These are phyloP conservation scores for Gorgonomyces haynaldii DNA, from an alignment of 192 early-diverging fungal genomes.

Conservation along the genomic window DNA sequence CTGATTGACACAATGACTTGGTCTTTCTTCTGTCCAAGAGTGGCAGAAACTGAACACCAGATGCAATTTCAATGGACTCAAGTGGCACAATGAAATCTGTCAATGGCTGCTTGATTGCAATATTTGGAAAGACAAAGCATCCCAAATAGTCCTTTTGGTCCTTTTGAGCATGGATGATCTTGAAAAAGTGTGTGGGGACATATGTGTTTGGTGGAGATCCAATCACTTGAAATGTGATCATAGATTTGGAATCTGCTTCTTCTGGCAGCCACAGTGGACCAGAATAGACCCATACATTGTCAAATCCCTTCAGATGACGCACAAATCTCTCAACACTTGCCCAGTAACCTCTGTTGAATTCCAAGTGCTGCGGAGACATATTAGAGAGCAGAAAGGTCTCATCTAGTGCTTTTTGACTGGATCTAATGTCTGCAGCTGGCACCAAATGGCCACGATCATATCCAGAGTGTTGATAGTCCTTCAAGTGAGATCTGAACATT, in stretches of 20 bases:
- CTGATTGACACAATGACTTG: too few relatives aligned
- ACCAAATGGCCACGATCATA: slow-evolving; percentile 86
- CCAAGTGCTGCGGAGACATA: slow-evolving; percentile 23
- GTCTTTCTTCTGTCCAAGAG: too few relatives aligned
- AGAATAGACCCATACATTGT: slow-evolving; percentile 76
- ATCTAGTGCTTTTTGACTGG: slow-evolving; percentile 59
- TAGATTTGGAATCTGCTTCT: slow-evolving; percentile 42
- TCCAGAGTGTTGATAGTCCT: slow-evolving; percentile 69
- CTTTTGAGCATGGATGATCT: slow-evolving; percentile 65
- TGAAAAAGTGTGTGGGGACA: slow-evolving; percentile 92
- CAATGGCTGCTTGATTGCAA: slow-evolving; percentile 54
- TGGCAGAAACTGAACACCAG: slow-evolving; percentile 2
- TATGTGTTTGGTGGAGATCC: slow-evolving; percentile 74
- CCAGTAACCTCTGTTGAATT: slow-evolving; percentile 93
- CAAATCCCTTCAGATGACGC: slow-evolving; percentile 53
- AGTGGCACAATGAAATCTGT: slow-evolving; percentile 58
- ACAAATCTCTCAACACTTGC: slow-evolving; percentile 74
- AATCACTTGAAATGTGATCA: slow-evolving; percentile 80
- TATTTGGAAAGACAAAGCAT: slow-evolving; percentile 80
- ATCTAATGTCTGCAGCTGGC: slow-evolving; percentile 77
- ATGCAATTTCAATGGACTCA: slow-evolving; percentile 38
- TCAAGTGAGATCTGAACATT: slow-evolving; percentile 60
- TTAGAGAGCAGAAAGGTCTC: slow-evolving; percentile 63
- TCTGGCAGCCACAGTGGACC: slow-evolving; percentile 82
- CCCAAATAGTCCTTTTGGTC: slow-evolving; percentile 35